Conservation (phyloP, 1,139 yeast species). For the Nakaseomyces sp. region DNA sequence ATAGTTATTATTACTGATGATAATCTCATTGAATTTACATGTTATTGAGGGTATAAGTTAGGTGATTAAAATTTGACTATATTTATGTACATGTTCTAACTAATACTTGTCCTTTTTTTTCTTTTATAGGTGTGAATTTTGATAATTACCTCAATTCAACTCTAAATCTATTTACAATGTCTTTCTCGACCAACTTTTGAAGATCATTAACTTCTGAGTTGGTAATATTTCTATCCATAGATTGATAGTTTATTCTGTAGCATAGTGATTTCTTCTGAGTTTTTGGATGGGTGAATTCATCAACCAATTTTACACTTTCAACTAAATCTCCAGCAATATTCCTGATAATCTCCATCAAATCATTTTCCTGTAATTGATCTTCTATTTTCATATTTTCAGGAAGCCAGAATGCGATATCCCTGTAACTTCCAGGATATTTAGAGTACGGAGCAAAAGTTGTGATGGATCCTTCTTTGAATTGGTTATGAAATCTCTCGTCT, state of each 20-base stretch:
- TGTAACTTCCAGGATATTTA: slow-evolving; percentile 74
- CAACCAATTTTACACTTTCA: slow-evolving; percentile 73
- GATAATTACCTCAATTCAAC: slow-evolving; percentile 50
- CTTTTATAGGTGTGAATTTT: not conserved
- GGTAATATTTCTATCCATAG: slow-evolving; percentile 88
- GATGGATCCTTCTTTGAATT: slow-evolving; percentile 59
- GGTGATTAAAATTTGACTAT: too few species aligned
- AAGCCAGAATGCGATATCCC: slow-evolving; percentile 93
- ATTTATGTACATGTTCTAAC: too few species aligned
- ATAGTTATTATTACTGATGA: too few species aligned
- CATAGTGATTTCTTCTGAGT: slow-evolving; percentile 71
- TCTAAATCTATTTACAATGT: slow-evolving; percentile 43
- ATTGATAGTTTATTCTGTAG: slow-evolving; percentile 84
- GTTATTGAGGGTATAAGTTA: too few species aligned
- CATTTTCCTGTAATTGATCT: slow-evolving; percentile 63
- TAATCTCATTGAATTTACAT: too few species aligned
- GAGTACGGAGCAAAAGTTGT: slow-evolving; percentile 80
- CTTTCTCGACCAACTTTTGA: slow-evolving; percentile 54
- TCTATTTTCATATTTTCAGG: slow-evolving; percentile 34
- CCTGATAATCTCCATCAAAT: slow-evolving; percentile 88
- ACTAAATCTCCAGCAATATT: slow-evolving; percentile 78
- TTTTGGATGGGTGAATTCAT: slow-evolving; percentile 79
- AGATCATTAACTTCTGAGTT: slow-evolving; percentile 68
- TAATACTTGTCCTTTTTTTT: not conserved
- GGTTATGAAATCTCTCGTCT: slow-evolving; percentile 69